Evolutionary conservation across 2,329 filamentous ascomycete species (phyloP).

Genomic region (Coccinonectria pachysandricola): DNA sequence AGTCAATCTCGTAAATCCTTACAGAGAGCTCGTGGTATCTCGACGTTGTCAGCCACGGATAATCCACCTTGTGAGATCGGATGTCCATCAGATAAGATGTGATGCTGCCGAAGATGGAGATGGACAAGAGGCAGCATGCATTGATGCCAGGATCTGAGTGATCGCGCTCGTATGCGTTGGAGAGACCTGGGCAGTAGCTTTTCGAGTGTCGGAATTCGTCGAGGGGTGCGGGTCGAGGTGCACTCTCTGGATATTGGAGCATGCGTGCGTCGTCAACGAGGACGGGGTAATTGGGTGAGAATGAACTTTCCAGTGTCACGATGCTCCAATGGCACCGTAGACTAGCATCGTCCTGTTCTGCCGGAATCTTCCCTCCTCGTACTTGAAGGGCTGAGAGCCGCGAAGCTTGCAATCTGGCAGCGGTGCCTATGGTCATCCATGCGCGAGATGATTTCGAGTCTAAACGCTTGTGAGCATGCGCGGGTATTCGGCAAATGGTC

Average conservation of each 20-base stretch:
- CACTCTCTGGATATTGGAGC: slow-evolving; percentile 9
- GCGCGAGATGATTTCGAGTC: slow-evolving; percentile 10
- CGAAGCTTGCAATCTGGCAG: slow-evolving; percentile 10
- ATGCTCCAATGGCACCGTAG: slow-evolving; percentile 15
- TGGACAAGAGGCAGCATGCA: slow-evolving; percentile 2
- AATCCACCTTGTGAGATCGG: slow-evolving; percentile 9
- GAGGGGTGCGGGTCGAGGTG: slow-evolving; percentile 3
- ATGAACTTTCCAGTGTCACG: slow-evolving; percentile 6
- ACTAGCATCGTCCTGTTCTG: slow-evolving; percentile 1
- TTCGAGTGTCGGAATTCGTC: slow-evolving; percentile 4
- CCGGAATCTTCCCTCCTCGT: no score
- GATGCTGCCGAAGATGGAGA: slow-evolving; percentile 10
- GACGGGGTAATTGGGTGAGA: slow-evolving; percentile 6
- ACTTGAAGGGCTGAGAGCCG: slow-evolving; percentile 2
- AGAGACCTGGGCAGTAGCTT: slow-evolving; percentile 12
- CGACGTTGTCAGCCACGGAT: slow-evolving; percentile 12
- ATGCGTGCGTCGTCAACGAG: slow-evolving; percentile 1
- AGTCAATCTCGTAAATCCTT: slow-evolving; percentile 14
- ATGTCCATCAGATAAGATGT: slow-evolving; percentile 12
- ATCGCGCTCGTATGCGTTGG: slow-evolving; percentile 10
- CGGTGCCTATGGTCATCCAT: slow-evolving; percentile 16
- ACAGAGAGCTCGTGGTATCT: slow-evolving; percentile 10
- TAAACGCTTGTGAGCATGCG: not conserved
- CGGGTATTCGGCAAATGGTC: no score
- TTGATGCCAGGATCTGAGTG: slow-evolving; percentile 6